Percentiles rank a stretch among this genome's conserved stretches.
phyloP scores from a whole-genome alignment of 805 yeast genomes.

The Cyberlindnera misumaiensis region DNA sequence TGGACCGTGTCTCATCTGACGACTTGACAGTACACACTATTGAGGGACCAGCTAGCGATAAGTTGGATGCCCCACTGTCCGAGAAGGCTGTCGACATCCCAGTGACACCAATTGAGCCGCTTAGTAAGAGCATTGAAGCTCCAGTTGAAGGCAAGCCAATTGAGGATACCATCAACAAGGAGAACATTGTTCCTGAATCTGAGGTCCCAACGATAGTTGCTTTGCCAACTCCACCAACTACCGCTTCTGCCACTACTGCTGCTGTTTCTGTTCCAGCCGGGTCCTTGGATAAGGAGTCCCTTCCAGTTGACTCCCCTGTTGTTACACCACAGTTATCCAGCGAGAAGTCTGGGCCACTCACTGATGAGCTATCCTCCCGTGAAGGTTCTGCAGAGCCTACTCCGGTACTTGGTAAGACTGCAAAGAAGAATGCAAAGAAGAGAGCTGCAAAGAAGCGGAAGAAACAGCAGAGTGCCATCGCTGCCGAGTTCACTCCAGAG shows the following conservation, averaged over 20 bases:
- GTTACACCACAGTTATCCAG: slow-evolving; percentile 1
- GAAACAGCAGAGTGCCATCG: slow-evolving; percentile 3
- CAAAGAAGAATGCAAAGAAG: slow-evolving; percentile 19
- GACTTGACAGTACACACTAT: not conserved
- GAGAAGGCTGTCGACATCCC: not conserved
- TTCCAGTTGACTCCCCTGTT: not conserved
- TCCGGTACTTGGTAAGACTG: slow-evolving; percentile 9
- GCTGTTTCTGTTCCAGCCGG: not conserved
- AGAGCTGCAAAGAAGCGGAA: slow-evolving; percentile 18
- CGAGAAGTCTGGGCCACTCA: slow-evolving; percentile 2
- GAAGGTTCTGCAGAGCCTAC: slow-evolving; percentile 12
- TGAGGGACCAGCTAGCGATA: slow-evolving; percentile 1
- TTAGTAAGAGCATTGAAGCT: too few species aligned
- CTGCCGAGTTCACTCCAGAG: too few species aligned
- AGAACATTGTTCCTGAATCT: too few species aligned
- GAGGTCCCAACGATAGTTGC: not conserved
- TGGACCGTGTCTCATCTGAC: slow-evolving; percentile 1
- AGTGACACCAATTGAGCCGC: too few species aligned
- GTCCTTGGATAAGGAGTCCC: slow-evolving; percentile 2
- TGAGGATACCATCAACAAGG: too few species aligned
- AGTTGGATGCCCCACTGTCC: slow-evolving; percentile 1
- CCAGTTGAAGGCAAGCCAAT: too few species aligned
- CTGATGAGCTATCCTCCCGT: slow-evolving; percentile 8
- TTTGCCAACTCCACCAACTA: slow-evolving; percentile 19
- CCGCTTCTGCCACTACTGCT: slow-evolving; percentile 3